Conservation (phyloP, 2,329 filamentous ascomycete genomes). For the Aspergillus fischeri region DNA sequence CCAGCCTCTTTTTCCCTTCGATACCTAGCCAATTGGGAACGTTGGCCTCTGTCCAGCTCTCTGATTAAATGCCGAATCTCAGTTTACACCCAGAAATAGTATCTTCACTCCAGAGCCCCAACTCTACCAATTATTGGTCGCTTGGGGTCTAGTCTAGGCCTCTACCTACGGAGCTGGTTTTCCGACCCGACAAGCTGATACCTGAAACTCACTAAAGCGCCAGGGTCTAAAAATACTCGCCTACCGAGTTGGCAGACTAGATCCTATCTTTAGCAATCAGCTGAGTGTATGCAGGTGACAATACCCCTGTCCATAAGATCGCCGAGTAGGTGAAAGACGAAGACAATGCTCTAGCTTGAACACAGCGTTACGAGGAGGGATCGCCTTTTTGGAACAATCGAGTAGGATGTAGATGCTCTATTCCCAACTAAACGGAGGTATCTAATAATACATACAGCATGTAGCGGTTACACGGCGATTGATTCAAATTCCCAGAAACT, state of each 20-base stretch:
- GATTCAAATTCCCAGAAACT: slow-evolving; percentile 12
- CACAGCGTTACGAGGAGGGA: neutral
- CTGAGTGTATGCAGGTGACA: neutral
- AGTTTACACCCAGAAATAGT: neutral
- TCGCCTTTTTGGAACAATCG: neutral
- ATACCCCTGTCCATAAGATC: neutral
- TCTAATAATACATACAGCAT: neutral
- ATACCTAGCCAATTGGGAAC: neutral
- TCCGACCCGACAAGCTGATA: neutral
- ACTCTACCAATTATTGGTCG: neutral
- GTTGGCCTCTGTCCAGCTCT: neutral
- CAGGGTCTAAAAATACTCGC: neutral
- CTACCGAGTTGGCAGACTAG: neutral
- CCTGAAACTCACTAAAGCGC: neutral
- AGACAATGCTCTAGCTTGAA: too few species aligned
- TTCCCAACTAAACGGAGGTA: neutral
- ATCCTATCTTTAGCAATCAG: neutral
- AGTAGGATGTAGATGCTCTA: neutral
- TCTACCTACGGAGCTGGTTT: neutral
- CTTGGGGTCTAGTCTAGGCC: neutral
- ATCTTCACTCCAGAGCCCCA: neutral
- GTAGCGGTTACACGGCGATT: neutral
- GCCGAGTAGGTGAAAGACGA: neutral
- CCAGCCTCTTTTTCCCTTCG: neutral
- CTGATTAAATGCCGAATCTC: neutral